Evolutionary conservation across 176 grass and related monocot genomes (phyloP), one percentile per base, ranked within the genome.

Genomic region (Olyra latifolia): DNA sequence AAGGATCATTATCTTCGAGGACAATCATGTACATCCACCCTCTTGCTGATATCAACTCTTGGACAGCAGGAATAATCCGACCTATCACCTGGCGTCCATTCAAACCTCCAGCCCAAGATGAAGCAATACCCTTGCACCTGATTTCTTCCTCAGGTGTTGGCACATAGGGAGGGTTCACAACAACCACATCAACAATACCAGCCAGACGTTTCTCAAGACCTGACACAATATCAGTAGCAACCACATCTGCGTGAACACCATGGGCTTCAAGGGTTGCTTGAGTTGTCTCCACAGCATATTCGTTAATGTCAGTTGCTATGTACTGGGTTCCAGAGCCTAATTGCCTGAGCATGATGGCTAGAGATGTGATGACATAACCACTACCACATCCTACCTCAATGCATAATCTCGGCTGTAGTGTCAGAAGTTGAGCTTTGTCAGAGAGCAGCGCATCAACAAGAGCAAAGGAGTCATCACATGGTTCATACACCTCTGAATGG

Each of bases 111-210:
- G 92, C 92, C 96, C 96, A 98, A 89, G 96, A 95, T 0, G 96
- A 80, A 80, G 89, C 88, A 66, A 98, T 93, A 79, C 92, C 96
- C 7, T 83, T 80, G 43, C 84, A 81, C 69, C 79, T 75, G 67
- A 98, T 89, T 89, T 98, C 92, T 80, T 95, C 88, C 83, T 91
- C 84, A 4, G 96, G 92, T 44, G 96, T 98, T 10, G 96, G 96
- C 53, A 98, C 96, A 47, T 98, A 98, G 41, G 96, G 92, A 80
- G 92, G 96, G 80, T 98, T 98, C 39, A 95, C 82, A 67, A 98
- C 88, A 44, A 95, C 79, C 66, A 98, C 90, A 70, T 98, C 92
- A 62, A 98, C 81, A 80, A 83, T 91, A 62, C 89, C 89, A 29
- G 61, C 66, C 15, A 98, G 75, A 40, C 78, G 74, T 84, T 95